phyloP scores from a whole-genome alignment of 1,284 basidiomycete species.

The Microbotryum intermedium region DNA sequence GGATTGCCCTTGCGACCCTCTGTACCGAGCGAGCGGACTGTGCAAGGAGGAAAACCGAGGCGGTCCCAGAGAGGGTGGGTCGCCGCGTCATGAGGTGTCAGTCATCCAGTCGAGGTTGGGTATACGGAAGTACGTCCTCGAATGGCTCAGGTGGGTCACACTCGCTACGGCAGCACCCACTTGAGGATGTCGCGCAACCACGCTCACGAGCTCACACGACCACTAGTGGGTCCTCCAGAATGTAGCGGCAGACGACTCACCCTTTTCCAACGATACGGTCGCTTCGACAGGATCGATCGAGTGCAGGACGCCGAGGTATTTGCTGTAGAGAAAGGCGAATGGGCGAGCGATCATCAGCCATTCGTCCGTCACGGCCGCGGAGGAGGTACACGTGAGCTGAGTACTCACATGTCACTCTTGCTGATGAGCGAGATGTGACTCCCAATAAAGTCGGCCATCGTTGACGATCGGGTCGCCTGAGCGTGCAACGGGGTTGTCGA shows the following conservation, averaged over 20 bases:
- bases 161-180: too few relatives aligned
- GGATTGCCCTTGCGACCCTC: slow-evolving; percentile 35
- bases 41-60: background rate
- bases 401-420: background rate
- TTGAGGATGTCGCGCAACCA: background rate
- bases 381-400: background rate
- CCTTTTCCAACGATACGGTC: slow-evolving; percentile 33
- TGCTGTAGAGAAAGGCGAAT: slow-evolving; percentile 2
- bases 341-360: background rate
- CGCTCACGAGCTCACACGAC: background rate
- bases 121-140: background rate
- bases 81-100: background rate
- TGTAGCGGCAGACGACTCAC: background rate
- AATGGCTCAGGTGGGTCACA: background rate
- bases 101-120: rapidly evolving
- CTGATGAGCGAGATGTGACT: too few relatives aligned
- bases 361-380: background rate
- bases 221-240: too few relatives aligned
- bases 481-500: too few relatives aligned
- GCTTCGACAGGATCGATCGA: slow-evolving; percentile 35
- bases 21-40: slow-evolving; percentile 36
- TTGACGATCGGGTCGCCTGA: too few relatives aligned
- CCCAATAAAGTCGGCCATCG: too few relatives aligned
- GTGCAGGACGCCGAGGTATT: slow-evolving; percentile 31
- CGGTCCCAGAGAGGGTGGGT: background rate